phyloP scores from a whole-genome alignment of 345 rosid species.

The Moricandia arvensis region DNA sequence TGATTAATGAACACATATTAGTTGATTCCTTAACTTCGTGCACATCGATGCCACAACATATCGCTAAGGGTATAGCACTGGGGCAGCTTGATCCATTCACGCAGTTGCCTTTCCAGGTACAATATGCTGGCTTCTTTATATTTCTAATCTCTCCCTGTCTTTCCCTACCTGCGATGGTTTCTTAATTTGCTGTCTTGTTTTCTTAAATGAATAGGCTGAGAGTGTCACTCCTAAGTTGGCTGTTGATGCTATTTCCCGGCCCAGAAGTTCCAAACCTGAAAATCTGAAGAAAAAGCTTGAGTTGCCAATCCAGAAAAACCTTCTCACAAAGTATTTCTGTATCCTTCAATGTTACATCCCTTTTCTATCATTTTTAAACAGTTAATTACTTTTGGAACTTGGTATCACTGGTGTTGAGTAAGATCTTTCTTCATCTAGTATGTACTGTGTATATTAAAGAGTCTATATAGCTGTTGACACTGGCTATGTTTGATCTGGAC shows the following conservation, averaged over 20 bases:
- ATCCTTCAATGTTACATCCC: constrained; percentile 49
- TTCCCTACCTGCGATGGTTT: neutral
- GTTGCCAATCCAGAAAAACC: constrained; percentile 92
- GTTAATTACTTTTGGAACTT: constrained; percentile 14
- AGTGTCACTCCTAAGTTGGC: constrained; percentile 36
- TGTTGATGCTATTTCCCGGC: constrained; percentile 29
- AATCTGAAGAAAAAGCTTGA: constrained; percentile 70
- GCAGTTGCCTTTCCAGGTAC: constrained; percentile 73
- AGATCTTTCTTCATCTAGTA: neutral
- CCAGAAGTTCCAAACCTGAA: constrained; percentile 48
- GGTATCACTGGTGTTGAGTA: constrained; percentile 13
- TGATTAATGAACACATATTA: constrained; percentile 7
- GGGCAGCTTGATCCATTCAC: constrained; percentile 95
- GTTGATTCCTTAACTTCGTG: constrained; percentile 48
- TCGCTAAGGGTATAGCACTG: constrained; percentile 81
- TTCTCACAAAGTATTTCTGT: constrained; percentile 89
- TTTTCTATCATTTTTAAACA: constrained; percentile 8
- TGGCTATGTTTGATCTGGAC: constrained; percentile 2
- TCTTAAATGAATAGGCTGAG: constrained; percentile 45
- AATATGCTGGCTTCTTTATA: constrained; percentile 4
- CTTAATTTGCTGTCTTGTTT: constrained; percentile 6
- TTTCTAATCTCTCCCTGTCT: neutral
- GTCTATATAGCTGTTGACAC: neutral
- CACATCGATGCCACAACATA: constrained; percentile 63
- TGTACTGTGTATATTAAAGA: neutral